Evolutionary conservation across 768 basidiomycete genomes (phyloP).

Genomic region (Boletus barrowsii): DNA sequence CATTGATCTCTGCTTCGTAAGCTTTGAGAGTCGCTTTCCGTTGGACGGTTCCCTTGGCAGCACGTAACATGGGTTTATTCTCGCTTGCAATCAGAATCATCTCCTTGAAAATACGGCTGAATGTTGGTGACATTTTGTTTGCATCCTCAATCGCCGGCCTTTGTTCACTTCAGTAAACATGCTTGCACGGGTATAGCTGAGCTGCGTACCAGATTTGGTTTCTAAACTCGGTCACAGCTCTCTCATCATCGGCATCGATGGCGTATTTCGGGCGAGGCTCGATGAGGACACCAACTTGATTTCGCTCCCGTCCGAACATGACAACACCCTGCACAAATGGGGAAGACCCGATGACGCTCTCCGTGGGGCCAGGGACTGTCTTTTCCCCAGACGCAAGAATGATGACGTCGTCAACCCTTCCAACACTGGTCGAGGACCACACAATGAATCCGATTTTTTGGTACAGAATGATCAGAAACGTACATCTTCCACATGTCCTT

Average conservation of each 20-base stretch:
- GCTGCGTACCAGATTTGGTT: slow-evolving; percentile 22
- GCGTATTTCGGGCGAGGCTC: slow-evolving; percentile 20
- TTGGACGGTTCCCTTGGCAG: slow-evolving; percentile 30
- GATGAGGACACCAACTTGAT: slow-evolving; percentile 29
- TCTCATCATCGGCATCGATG: slow-evolving; percentile 6
- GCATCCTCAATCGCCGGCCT: slow-evolving; percentile 43
- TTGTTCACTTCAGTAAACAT: too few species aligned
- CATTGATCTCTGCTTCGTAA: slow-evolving; percentile 26
- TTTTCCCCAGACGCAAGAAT: slow-evolving; percentile 32
- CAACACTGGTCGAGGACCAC: slow-evolving; percentile 27
- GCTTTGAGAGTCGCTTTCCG: slow-evolving; percentile 16
- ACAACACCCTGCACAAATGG: slow-evolving; percentile 21
- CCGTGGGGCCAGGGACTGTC: slow-evolving; percentile 33
- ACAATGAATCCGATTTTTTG: too few species aligned
- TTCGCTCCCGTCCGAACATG: slow-evolving; percentile 32
- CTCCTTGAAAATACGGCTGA: slow-evolving; percentile 46
- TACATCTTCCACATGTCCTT: slow-evolving; percentile 24
- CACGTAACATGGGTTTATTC: slow-evolving; percentile 40
- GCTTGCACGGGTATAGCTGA: too few species aligned
- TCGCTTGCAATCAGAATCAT: slow-evolving; percentile 44
- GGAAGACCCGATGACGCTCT: slow-evolving; percentile 10
- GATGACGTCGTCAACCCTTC: slow-evolving; percentile 35
- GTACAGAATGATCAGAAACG: neutral
- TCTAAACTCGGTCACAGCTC: slow-evolving; percentile 11
- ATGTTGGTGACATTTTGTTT: slow-evolving; percentile 36